Percentiles rank a stretch among this genome's conserved stretches.
These are phyloP conservation scores for Colletotrichum sp. DNA, from an alignment of 2,329 filamentous ascomycete genomes.

Conservation along the genomic window DNA sequence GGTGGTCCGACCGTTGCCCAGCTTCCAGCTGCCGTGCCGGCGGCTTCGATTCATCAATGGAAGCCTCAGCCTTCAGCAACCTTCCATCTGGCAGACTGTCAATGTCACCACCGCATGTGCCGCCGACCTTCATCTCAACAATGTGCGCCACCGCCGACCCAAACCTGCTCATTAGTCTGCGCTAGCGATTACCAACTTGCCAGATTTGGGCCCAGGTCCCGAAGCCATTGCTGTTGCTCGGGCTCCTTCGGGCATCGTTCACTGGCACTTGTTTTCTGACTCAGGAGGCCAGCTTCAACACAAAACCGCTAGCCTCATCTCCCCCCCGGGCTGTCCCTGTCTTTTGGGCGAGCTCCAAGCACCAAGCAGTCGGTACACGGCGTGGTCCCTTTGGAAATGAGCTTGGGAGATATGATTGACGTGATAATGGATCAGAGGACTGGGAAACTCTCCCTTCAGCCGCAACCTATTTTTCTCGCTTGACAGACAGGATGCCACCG, in stretches of 20 bases:
- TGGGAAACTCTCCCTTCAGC: not conserved
- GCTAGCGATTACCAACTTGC: not conserved
- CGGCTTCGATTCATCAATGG: not conserved
- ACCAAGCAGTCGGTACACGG: not conserved
- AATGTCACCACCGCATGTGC: not conserved
- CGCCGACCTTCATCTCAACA: not conserved
- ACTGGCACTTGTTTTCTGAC: not conserved
- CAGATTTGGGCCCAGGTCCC: not conserved
- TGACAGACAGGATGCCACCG: not conserved
- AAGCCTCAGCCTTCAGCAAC: conserved; percentile 1
- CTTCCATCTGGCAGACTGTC: conserved; percentile 1
- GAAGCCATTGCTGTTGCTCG: conserved; percentile 2
- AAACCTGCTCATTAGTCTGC: not conserved
- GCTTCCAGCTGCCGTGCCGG: not conserved
- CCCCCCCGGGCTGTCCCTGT: not conserved
- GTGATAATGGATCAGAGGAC: not conserved
- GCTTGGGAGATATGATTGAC: conserved; percentile 1
- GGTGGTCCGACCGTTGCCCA: not conserved
- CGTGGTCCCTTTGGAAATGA: not conserved
- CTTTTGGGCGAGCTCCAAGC: not conserved
- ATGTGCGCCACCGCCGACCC: not conserved
- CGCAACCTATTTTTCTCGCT: not conserved
- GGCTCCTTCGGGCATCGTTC: not conserved
- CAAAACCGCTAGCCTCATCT: conserved; percentile 14
- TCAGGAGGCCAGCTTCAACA: not conserved